Base-by-base conservation (phyloP, 2,329 filamentous ascomycete species). In the Colletotrichum siamense region DNA sequence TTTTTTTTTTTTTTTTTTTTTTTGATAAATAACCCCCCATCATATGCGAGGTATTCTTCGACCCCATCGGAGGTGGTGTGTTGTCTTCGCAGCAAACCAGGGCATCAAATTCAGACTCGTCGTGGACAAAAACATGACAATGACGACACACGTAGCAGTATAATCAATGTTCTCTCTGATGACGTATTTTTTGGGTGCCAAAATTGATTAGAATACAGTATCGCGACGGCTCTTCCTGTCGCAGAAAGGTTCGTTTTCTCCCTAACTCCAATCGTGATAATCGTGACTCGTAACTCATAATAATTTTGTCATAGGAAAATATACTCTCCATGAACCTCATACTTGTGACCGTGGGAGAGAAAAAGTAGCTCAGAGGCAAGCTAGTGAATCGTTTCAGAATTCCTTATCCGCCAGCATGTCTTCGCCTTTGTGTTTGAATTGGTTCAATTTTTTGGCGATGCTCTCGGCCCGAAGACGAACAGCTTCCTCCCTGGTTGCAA, bases 21-120 rank as follows among this genome's bases (percentile, higher is more conserved):
- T 10, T 2, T 10, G 39, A 44, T 12, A 90, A 88, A 2, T 92
- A 95, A 83, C 95, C 93, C 93, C 80, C 94, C 94, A 6, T 92
- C 92, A 3, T 95, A 95, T 80, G 34, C 34, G 94, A 95, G 85
- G 87, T 95, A 13, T 95, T 91, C 81, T 90, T 89, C 2, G 90
- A 92, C 34, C 88, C 87, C 22, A 82, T 95, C 74, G 88, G 93
- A 72, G 81, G 84, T 30, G 93, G 93, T 2, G 85, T 93, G 44
- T 4, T 49, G 39, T 34, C 90, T 94, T 77, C 73, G 82, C 2
- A 82, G 87, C 22, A 88, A 86, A 80, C 82, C 87, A 30, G 88
- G 88, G 8, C 86, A 87, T 77, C 93, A 95, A 82, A 84, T 95
- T 22, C 78, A 86, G 92, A 71, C 83, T 95, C 65, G 85, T 94